Conservation (phyloP, 2,329 filamentous ascomycete genomes). For the Botrytis sinoallii region DNA sequence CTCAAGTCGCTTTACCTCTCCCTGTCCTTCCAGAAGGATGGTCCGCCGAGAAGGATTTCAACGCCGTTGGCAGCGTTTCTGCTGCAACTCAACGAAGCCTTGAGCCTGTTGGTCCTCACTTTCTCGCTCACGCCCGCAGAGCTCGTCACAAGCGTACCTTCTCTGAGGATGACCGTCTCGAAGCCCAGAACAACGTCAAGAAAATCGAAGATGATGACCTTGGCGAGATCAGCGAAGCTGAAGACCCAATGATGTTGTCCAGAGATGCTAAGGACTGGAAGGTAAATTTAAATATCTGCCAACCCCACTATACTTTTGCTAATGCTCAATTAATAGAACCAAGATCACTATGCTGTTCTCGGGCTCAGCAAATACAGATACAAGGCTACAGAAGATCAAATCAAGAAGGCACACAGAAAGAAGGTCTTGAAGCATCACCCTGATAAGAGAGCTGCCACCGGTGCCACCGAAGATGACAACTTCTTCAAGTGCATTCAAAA, state of each 20-base stretch:
- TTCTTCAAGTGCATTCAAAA: conserved; percentile 99
- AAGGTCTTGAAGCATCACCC: conserved; percentile 99
- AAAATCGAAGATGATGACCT: conserved; percentile 90
- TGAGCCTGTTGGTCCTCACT: conserved; percentile 95
- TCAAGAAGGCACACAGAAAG: conserved; percentile 98
- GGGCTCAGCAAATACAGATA: conserved; percentile 89
- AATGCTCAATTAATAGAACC: conserved; percentile 52
- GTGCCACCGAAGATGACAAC: conserved; percentile 84
- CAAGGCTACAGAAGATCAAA: conserved; percentile 94
- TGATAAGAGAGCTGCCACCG: conserved; percentile 94
- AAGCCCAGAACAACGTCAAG: conserved; percentile 91
- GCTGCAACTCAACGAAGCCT: conserved; percentile 79
- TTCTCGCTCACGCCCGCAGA: conserved; percentile 93
- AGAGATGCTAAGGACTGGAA: conserved; percentile 99
- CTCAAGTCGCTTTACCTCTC: conserved; percentile 57
- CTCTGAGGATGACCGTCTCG: conserved; percentile 96
- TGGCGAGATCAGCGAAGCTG: conserved; percentile 87
- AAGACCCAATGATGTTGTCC: conserved; percentile 88
- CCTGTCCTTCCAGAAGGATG: conserved; percentile 77
- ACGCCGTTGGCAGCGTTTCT: conserved; percentile 73
- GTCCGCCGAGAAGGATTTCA: conserved; percentile 89
- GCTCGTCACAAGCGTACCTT: conserved; percentile 97
- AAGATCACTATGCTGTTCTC: conserved; percentile 98
- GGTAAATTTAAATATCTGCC: conserved; percentile 50
- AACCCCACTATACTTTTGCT: conserved; percentile 14